Conservation (phyloP, 2,329 filamentous ascomycete species). For the Talaromyces sp. region DNA sequence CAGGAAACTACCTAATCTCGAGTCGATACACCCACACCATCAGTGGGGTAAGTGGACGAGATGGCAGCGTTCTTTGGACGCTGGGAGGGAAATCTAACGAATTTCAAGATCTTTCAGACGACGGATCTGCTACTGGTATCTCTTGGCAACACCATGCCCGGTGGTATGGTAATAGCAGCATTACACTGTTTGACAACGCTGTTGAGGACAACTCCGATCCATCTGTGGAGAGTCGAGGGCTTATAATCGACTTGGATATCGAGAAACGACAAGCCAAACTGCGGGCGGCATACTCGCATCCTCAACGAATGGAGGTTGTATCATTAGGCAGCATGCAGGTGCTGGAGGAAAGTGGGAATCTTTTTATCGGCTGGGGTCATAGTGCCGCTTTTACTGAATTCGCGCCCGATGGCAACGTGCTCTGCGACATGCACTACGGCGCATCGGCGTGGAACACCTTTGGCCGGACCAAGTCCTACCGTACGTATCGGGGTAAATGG, state of each 20-base stretch:
- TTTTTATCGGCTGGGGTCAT: constrained; percentile 55
- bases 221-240: constrained; percentile 45
- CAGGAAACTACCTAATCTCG: constrained; percentile 59
- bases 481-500: constrained; percentile 59
- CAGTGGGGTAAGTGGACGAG: constrained; percentile 50
- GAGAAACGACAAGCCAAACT: constrained; percentile 44
- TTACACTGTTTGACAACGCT: constrained; percentile 47
- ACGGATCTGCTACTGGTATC: constrained; percentile 42
- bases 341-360: constrained; percentile 46
- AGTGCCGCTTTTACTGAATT: constrained; percentile 56
- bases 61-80: constrained; percentile 56
- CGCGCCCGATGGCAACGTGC: constrained; percentile 49
- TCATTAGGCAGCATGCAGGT: constrained; percentile 50
- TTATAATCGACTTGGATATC: constrained; percentile 45
- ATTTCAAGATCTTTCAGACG: constrained; percentile 44
- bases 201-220: constrained; percentile 24
- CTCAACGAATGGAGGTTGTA: constrained; percentile 38
- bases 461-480: constrained; percentile 54
- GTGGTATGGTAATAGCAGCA: constrained; percentile 24
- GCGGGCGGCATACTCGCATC: constrained; percentile 42
- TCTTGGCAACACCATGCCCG: constrained; percentile 58
- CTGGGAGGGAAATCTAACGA: constrained; percentile 55
- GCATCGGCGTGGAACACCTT: constrained; percentile 37
- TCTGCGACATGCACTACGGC: constrained; percentile 58
- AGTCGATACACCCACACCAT: constrained; percentile 54